Base-by-base conservation (phyloP, 306 rosid genomes). In the Prunus davidiana region DNA sequence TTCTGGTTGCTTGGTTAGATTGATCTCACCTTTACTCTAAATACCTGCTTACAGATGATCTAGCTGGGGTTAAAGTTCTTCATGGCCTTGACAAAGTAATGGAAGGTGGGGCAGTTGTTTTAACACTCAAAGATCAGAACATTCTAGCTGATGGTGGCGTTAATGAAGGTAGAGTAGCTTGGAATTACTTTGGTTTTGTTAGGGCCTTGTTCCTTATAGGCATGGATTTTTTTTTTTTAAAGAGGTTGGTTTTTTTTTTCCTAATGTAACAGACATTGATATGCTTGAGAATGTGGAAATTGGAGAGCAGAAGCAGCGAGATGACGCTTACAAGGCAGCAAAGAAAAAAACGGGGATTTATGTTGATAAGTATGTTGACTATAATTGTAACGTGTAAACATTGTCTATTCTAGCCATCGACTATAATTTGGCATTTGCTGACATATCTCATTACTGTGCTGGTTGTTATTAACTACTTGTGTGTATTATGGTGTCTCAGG, bases 271-370 rank as follows among this genome's bases (percentile, higher is more conserved):
- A 95, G 97, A 95, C 3, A 30, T 83, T 71, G 99, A 92, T 79
- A 86, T 92, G 96, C 99, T 95, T 83, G 99, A 92, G 87, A 92
- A 95, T 66, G 84, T 95, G 77, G 97, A 95, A 85, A 78, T 95
- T 71, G 99, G 97, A 69, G 99, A 95, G 78, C 99, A 95, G 82
- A 92, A 89, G 85, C 86, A 47, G 49, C 85, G 97, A 63, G 87
- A 92, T 71, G 92, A 89, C 1, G 97, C 99, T 73, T 92, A 95
- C 80, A 90, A 88, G 83, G 97, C 97, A 74, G 88, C 97, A 66
- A 91, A 91, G 87, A 92, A 90, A 87, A 95, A 92, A 89, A 74
- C 82, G 5, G 99, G 97, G 64, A 69, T 78, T 62, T 95, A 90
- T 66, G 93, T 68, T 71, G 97, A 95, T 82, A 95, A 92, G 97